Evolutionary conservation across 192 early-diverging fungal species (phyloP), one percentile per base, ranked within the genome.

Genomic region (Linnemannia elongata): DNA sequence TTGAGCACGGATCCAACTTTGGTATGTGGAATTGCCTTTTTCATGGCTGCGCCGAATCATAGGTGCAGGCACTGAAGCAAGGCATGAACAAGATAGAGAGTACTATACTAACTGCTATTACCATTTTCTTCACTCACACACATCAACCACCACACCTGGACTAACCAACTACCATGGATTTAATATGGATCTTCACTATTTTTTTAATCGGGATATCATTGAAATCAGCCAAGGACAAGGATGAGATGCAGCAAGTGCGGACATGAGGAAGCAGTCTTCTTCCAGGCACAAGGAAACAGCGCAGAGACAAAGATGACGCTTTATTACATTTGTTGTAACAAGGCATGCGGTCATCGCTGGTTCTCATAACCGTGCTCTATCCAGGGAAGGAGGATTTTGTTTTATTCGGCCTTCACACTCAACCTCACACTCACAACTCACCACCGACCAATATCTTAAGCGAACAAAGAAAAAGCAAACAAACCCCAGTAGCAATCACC

Each of bases 231-330:
- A 45, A 92, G 94, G 69, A 94, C 94, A 8, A 89, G 89, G 39
- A 89, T 91, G 36, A 79, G 88, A 38, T 96, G 96, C 74, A 90
- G 93, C 47, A 87, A 89, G 76, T 96, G 96, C 82, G 77, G 77
- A 52, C 71, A 92, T 35, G 81, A 90, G 22, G 89, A 92, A 77
- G 94, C 94, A 0, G 96, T 97, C 15, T 96, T 94, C 81, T 97
- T 95, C 87, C 95, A 97, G 86, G 93, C 95, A 27, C 93, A 93
- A 74, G 93, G 94, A 39, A 89, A 90, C 60, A 91, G 94, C 54
- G 85, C 93, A 7, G 95, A 97, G 41, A 92, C 93, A 5, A 94
- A 94, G 35, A 96, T 97, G 96, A 94, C 92, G 30, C 82, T 97
- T 30, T 97, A 94, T 83, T 97, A 96, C 75, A 95, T 95, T 17